Evolutionary conservation across 495 filamentous ascomycete species (phyloP).

Genomic region (Cercophora newfieldiana): DNA sequence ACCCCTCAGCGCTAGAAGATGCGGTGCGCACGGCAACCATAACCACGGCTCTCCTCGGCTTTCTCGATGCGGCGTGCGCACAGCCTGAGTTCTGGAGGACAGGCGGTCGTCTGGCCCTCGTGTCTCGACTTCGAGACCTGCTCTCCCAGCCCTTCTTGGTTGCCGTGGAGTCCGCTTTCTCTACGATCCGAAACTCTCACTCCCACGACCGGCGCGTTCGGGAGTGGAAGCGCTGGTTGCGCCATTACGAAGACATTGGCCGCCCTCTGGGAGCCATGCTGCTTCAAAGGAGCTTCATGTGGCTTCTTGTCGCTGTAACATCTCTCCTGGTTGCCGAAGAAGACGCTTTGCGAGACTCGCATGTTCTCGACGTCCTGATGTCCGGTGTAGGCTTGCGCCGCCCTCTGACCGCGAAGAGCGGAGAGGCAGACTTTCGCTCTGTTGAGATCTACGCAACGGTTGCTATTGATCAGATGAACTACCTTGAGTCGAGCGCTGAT

Average conservation of each 20-base stretch:
- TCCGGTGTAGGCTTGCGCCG: constrained; percentile 41
- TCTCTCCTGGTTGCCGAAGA: constrained; percentile 65
- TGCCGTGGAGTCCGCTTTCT: constrained; percentile 81
- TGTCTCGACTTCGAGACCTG: constrained; percentile 66
- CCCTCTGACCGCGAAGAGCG: constrained; percentile 39
- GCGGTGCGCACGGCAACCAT: constrained; percentile 69
- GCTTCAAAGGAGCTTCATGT: constrained; percentile 81
- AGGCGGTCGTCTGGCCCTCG: constrained; percentile 66
- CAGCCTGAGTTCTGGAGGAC: constrained; percentile 77
- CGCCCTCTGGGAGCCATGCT: constrained; percentile 91
- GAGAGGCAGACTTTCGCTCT: constrained; percentile 52
- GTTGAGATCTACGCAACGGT: constrained; percentile 73
- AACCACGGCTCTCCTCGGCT: constrained; percentile 80
- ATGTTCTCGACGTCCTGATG: constrained; percentile 79
- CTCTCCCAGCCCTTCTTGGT: constrained; percentile 81
- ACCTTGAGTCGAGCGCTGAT: constrained; percentile 86
- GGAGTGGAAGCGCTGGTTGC: constrained; percentile 80
- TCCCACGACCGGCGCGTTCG: constrained; percentile 50
- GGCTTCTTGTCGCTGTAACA: constrained; percentile 76
- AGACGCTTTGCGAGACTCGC: constrained; percentile 56
- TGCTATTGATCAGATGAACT: constrained; percentile 75
- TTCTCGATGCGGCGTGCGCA: constrained; percentile 75
- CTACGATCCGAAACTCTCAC: constrained; percentile 70
- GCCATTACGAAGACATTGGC: constrained; percentile 76
- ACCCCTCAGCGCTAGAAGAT: constrained; percentile 58